Conservation (phyloP, 352 stramenopile species). For the Phytopythium boreale region DNA sequence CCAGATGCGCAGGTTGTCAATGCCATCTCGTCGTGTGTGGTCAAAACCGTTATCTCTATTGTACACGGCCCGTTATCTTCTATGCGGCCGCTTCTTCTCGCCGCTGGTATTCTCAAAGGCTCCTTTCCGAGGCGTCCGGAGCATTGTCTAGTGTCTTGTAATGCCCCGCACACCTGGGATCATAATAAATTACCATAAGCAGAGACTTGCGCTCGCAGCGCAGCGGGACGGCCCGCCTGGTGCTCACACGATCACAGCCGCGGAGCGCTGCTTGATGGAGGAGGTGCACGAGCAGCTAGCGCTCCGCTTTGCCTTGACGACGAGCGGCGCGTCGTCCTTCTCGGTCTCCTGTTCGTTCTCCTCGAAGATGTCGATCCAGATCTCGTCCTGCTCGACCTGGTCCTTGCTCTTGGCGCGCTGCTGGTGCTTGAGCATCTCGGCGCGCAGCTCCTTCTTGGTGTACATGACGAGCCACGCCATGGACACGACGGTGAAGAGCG, state of each 20-base stretch:
- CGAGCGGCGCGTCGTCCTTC: slow-evolving; percentile 9
- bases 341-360: slow-evolving; percentile 17
- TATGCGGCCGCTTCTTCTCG: background rate
- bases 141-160: background rate
- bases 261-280: slow-evolving; percentile 10
- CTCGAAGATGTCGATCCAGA: slow-evolving; percentile 25
- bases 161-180: background rate
- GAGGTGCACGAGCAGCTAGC: slow-evolving; percentile 7
- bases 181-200: slow-evolving; percentile 3
- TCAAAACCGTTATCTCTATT: background rate
- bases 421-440: slow-evolving; percentile 33
- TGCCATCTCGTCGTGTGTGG: too few species aligned
- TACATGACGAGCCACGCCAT: slow-evolving; percentile 56
- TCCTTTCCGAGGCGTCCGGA: background rate
- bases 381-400: slow-evolving; percentile 20
- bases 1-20: too few species aligned
- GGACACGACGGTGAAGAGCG: slow-evolving; percentile 32
- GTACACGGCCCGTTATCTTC: background rate
- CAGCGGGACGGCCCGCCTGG: too few species aligned
- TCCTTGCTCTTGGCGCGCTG: slow-evolving; percentile 18
- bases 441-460: slow-evolving; percentile 40
- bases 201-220: background rate
- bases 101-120: background rate
- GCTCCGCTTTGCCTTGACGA: slow-evolving; percentile 3
- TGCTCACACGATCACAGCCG: slow-evolving; percentile 1